These are phyloP conservation scores for Ustilago hordei DNA, from an alignment of 1,284 basidiomycete genomes.

Conservation along the genomic window DNA sequence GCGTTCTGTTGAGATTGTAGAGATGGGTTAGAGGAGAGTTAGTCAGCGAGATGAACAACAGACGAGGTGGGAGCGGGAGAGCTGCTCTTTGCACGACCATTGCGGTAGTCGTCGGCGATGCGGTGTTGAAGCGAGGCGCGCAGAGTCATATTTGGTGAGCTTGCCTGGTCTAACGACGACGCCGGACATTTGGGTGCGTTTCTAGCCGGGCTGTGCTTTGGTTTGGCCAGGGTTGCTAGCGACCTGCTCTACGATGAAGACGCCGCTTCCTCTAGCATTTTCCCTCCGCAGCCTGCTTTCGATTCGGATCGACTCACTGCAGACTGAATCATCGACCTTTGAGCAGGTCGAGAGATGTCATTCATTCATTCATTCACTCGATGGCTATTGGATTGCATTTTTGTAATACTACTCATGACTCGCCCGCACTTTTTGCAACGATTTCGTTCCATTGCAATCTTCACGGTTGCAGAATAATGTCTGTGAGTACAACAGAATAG, in stretches of 20 bases:
- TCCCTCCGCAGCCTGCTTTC: constrained; percentile 18
- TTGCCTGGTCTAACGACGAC: constrained; percentile 64
- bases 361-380: not conserved
- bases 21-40: not conserved
- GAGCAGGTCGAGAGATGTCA: not conserved
- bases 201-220: constrained; percentile 50
- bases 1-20: constrained; percentile 49
- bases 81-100: not conserved
- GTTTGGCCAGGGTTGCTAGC: constrained; percentile 4
- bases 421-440: constrained; percentile 2
- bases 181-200: constrained; percentile 64
- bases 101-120: not conserved
- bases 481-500: not conserved
- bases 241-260: no score
- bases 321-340: constrained; percentile 11
- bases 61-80: not conserved
- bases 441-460: not conserved
- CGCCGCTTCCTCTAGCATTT: constrained; percentile 3
- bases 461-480: not conserved
- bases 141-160: constrained; percentile 16
- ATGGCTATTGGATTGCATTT: not conserved
- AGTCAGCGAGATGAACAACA: constrained; percentile 2
- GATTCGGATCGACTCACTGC: constrained; percentile 33
- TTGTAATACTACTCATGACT: constrained; percentile 4
- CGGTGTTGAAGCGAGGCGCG: not conserved